Conservation (phyloP, 2,329 filamentous ascomycete species). For the Ophiostoma angusticollis region DNA sequence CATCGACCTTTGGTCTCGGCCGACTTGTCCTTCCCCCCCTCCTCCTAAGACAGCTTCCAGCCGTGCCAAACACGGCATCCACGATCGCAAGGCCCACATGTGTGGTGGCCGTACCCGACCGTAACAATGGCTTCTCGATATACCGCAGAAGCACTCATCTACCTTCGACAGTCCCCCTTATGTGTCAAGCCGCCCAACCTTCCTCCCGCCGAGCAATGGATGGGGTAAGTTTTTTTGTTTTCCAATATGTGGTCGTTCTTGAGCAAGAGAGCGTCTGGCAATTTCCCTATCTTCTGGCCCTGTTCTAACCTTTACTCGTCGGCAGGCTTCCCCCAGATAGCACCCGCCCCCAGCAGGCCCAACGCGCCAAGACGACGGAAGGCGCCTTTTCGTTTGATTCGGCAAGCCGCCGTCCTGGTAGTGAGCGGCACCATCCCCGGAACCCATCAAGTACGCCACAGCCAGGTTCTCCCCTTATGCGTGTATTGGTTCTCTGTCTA, state of each 20-base stretch:
- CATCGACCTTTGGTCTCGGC: too few relatives aligned
- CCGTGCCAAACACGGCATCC: too few relatives aligned
- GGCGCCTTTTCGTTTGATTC: conserved; percentile 36
- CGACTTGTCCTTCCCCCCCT: too few relatives aligned
- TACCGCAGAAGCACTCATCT: conserved; percentile 60
- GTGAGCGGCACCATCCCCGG: conserved; percentile 42
- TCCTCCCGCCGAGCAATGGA: conserved; percentile 85
- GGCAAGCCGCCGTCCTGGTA: conserved; percentile 36
- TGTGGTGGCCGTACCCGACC: background rate
- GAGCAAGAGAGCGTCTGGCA: too few relatives aligned
- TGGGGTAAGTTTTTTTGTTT: conserved; percentile 53
- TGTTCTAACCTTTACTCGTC: conserved; percentile 2
- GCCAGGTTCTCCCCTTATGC: conserved; percentile 4
- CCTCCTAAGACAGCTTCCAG: too few relatives aligned
- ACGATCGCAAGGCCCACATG: too few relatives aligned
- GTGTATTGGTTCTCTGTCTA: background rate
- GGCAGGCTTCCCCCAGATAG: conserved; percentile 8
- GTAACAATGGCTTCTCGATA: conserved; percentile 49
- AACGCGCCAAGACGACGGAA: conserved; percentile 29
- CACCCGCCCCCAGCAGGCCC: conserved; percentile 21
- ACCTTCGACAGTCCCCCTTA: conserved; percentile 68
- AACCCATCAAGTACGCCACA: conserved; percentile 42
- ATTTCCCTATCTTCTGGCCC: conserved; percentile 6
- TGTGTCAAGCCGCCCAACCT: conserved; percentile 67
- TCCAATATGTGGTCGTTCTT: too few relatives aligned